These are phyloP conservation scores for Chaetomidium leptoderma DNA, from an alignment of 495 filamentous ascomycete genomes.

Conservation along the genomic window DNA sequence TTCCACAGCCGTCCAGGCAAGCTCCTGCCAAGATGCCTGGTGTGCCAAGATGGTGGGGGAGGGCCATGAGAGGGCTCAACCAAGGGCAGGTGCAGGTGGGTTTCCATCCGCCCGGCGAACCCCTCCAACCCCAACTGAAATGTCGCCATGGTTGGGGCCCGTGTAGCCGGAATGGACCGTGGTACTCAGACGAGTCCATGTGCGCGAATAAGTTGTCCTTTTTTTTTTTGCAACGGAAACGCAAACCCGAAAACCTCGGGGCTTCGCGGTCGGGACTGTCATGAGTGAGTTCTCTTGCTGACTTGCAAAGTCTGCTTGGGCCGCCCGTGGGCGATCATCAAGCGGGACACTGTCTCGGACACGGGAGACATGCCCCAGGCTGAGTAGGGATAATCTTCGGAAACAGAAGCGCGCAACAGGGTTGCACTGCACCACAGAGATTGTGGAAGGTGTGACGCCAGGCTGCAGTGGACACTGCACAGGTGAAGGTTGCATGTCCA, in stretches of 20 bases:
- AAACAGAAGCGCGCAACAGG: not conserved
- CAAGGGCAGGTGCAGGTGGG: not conserved
- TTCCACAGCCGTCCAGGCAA: not conserved
- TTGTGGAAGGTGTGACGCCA: not conserved
- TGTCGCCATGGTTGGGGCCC: slow-evolving; percentile 16
- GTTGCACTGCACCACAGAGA: not conserved
- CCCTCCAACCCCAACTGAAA: not conserved
- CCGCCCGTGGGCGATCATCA: not conserved
- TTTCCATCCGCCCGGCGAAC: slow-evolving; percentile 19
- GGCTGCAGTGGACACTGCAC: not conserved
- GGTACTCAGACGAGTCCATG: not conserved
- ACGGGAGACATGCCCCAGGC: not conserved
- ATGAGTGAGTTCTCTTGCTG: not conserved
- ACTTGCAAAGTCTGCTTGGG: too few species aligned
- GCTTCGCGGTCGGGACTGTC: not conserved
- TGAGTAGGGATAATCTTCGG: not conserved
- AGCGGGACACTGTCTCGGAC: not conserved
- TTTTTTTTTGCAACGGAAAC: not conserved
- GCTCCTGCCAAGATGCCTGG: not conserved
- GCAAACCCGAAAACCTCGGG: not conserved
- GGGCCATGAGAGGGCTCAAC: not conserved
- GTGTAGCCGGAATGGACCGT: slow-evolving; percentile 1
- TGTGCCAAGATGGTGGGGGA: not conserved
- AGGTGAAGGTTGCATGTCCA: not conserved
- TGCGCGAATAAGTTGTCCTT: slow-evolving; percentile 7